Evolutionary conservation across 2,329 filamentous ascomycete species (phyloP), one percentile per base, ranked within the genome.

Genomic region (Epicoccum nigrum): DNA sequence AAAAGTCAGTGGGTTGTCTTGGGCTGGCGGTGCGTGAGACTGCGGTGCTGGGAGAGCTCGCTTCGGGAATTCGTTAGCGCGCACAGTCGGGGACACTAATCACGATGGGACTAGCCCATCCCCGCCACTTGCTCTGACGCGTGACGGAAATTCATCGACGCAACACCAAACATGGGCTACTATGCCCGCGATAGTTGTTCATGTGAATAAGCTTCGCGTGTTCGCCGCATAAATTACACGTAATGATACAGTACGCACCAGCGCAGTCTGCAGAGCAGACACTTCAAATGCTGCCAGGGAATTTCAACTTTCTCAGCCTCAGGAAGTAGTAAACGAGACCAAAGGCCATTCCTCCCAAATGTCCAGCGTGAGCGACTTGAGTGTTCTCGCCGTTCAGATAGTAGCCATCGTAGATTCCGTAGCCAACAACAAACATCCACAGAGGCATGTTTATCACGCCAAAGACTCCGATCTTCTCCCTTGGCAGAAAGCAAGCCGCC

Each of bases 261-360:
- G n/a, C n/a, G n/a, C n/a, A n/a, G n/a, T n/a, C n/a, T 25, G 23
- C 2, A 7, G 6, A 7, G 23, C 23, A 25, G 23, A 9, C 9
- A 7, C 4, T 7, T 52, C 21, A 52, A n/a, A 52, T 17, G 33
- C 49, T 52, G 2, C 49, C 49, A 11, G 49, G 49, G 11, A 30
- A 30, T 13, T 15, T 25, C 38, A 52, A 21, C n/a, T 28, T 15
- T 11, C 49, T 45, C 28, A 52, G 13, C 39, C 38, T 52, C 6
- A 52, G 33, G 25, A 70, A 38, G 42, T 67, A 73, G 43, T 71
- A 73, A 15, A 58, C 33, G 12, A 64, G 42, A 0, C 77, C 78
- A 58, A 76, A 78, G 0, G 64, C 64, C 16, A 70, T 44, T 0
- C 77, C 78, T 4, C 78, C 77, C 12, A 80, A 46, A 68, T 80